These are phyloP conservation scores for Nicotiana attenuata DNA, from an alignment of 257 asterid genomes.

Conservation along the genomic window DNA sequence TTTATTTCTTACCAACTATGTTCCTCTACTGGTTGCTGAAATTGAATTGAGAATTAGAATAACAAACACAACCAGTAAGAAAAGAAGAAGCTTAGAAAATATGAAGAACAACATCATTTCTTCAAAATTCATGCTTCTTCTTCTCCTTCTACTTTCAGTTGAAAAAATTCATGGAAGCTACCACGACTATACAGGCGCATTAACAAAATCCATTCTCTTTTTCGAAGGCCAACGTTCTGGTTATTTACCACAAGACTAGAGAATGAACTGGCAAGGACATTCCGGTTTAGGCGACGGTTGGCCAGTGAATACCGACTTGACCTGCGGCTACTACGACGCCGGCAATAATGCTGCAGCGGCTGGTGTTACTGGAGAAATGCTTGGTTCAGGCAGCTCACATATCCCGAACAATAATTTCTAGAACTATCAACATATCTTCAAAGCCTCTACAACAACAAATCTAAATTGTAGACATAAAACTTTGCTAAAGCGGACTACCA, in stretches of 20 bases:
- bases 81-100: not conserved
- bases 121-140: not conserved
- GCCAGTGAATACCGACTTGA: slow-evolving; percentile 47
- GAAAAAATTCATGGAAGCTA: slow-evolving; percentile 19
- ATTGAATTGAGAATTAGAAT: too few relatives aligned
- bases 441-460: too few relatives aligned
- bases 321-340: slow-evolving; percentile 97
- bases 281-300: slow-evolving; percentile 89
- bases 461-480: too few relatives aligned
- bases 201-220: slow-evolving; percentile 70
- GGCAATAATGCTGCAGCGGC: slow-evolving; percentile 94
- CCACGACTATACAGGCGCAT: slow-evolving; percentile 74
- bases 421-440: too few relatives aligned
- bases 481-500: too few relatives aligned
- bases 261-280: slow-evolving; percentile 74
- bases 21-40: too few relatives aligned
- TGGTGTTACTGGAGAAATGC: too few relatives aligned
- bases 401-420: too few relatives aligned
- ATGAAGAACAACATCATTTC: not conserved
- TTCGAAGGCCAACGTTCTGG: slow-evolving; percentile 97
- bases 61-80: not conserved
- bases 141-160: not conserved
- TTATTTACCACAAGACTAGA: slow-evolving; percentile 70
- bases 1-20: too few relatives aligned
- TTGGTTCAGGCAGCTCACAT: too few relatives aligned